Base-by-base conservation (phyloP, 495 filamentous ascomycete species). In the Aspergillus biplanus region DNA sequence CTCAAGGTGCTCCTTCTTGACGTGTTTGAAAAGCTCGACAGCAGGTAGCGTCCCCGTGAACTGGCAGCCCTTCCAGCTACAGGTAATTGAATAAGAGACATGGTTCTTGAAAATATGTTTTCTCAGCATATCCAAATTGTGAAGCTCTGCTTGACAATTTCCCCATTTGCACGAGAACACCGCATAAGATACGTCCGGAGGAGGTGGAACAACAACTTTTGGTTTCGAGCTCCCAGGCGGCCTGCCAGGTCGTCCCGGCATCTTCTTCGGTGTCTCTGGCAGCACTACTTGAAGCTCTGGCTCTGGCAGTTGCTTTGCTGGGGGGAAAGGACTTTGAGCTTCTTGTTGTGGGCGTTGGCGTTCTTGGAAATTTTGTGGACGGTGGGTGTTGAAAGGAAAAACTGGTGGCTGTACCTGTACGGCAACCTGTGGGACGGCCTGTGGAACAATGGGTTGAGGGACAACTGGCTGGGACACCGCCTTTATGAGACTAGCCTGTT, bases 101-200 rank as follows among this genome's bases (percentile, higher is more conserved):
- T 81, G 90, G 6, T 87, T 74, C 58, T 87, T 83, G 34, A 79
- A 66, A 21, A 93, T 68, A 69, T 96, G 92, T 57, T 82, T 84
- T 58, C 86, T 84, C 21, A 95, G 78, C 0, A 87, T 87, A 3
- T 87, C 83, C 35, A 92, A 69, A 68, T 93, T 93, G 65, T 94
- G 91, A 4, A 95, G 77, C 69, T 92, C 83, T 0, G 87, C 85
- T 6, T 80, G 78, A 67, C 92, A 96, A 7, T 75, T 71, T 42
- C 80, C 69, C 90, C 90, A 92, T 37, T 75, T 66, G 70, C 90
- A 93, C 42, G 79, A 73, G 71, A 79, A 89, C 12, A 86, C 73
- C 44, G 71, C 71, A 62, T 82, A 83, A 2, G 70, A 46, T 5
- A 58, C 42, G 16, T 39, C 33, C 18, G 58, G 42, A 39, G 60